These are phyloP conservation scores for Cyberlindnera xylosilytica DNA, from an alignment of 805 yeast species.

Conservation along the genomic window DNA sequence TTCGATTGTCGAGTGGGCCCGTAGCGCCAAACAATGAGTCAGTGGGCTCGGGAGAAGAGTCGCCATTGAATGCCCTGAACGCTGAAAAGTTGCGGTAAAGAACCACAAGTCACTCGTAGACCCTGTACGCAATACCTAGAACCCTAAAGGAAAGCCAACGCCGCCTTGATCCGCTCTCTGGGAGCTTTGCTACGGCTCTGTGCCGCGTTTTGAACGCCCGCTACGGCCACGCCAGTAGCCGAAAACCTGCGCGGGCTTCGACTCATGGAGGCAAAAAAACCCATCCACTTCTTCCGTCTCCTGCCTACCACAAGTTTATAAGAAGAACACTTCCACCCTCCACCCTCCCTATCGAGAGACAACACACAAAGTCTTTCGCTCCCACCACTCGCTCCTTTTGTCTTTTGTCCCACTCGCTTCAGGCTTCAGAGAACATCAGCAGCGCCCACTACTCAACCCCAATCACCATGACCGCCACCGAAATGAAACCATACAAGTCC, in stretches of 20 bases:
- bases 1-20: background rate
- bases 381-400: too few species aligned
- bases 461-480: slow-evolving; percentile 6
- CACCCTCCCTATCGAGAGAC: too few species aligned
- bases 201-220: background rate
- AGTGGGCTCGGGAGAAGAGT: background rate
- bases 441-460: background rate
- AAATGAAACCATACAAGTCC: slow-evolving; percentile 55
- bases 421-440: too few species aligned
- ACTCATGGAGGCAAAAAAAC: slow-evolving; percentile 39
- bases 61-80: background rate
- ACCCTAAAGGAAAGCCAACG: too few species aligned
- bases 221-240: background rate
- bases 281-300: slow-evolving; percentile 57
- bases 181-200: background rate
- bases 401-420: too few species aligned
- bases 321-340: too few species aligned
- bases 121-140: too few species aligned
- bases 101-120: too few species aligned
- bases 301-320: too few species aligned
- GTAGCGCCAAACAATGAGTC: background rate
- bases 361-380: too few species aligned
- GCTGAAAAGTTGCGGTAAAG: too few species aligned
- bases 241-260: background rate
- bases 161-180: background rate